These are phyloP conservation scores for Wickerhamomyces rabaulensis DNA, from an alignment of 805 yeast species.

Conservation along the genomic window DNA sequence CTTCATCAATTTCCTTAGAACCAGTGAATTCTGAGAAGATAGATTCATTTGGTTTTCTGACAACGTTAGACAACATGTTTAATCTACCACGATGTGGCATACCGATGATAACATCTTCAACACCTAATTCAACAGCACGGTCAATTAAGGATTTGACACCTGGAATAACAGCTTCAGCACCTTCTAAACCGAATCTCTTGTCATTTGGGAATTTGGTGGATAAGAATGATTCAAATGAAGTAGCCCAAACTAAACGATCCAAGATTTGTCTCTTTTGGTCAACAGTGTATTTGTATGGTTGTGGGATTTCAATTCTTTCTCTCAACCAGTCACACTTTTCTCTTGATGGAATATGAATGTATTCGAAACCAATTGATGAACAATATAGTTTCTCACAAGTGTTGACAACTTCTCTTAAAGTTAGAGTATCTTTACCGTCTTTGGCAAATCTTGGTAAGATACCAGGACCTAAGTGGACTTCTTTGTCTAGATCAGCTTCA, in stretches of 20 bases:
- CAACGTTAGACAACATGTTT: conserved; percentile 96
- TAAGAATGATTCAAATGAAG: conserved; percentile 87
- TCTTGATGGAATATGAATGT: conserved; percentile 93
- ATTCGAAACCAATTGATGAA: conserved; percentile 86
- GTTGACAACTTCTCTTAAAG: conserved; percentile 71
- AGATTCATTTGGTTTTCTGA: conserved; percentile 97
- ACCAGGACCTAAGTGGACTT: conserved; percentile 94
- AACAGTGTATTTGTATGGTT: conserved; percentile 71
- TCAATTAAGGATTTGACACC: conserved; percentile 96
- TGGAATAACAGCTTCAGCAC: conserved; percentile 94
- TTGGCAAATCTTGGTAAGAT: conserved; percentile 86
- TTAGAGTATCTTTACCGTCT: conserved; percentile 52
- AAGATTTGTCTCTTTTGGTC: conserved; percentile 95
- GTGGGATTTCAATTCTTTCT: conserved; percentile 90
- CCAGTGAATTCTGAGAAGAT: conserved; percentile 96
- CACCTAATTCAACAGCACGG: conserved; percentile 85
- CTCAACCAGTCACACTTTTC: conserved; percentile 98
- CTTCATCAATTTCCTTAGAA: conserved; percentile 84
- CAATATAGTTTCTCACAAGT: conserved; percentile 84
- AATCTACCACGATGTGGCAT: conserved; percentile 99
- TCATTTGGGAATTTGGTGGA: conserved; percentile 97
- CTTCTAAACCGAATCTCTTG: conserved; percentile 97
- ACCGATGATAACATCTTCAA: conserved; percentile 95
- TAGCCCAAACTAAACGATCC: conserved; percentile 95
- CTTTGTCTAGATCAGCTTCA: conserved; percentile 75